A percentile compares a stretch with the other conserved stretches of the same genome.
Conservation (phyloP, 169 alveolate species). For the Plasmodium blacklocki region DNA sequence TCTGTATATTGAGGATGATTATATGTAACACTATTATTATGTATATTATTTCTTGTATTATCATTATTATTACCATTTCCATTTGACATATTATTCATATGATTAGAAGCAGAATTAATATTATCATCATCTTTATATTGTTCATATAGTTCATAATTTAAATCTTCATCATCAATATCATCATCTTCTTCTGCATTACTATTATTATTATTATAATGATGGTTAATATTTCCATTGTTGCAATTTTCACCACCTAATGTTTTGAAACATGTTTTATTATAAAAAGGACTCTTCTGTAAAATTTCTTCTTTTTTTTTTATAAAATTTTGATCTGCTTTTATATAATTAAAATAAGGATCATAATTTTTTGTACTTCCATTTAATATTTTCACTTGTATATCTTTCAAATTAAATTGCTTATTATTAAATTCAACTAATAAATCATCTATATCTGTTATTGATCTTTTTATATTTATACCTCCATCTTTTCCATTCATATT, state of each 20-base stretch:
- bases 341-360: slow-evolving; percentile 21
- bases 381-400: slow-evolving; percentile 47
- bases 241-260: slow-evolving; percentile 13
- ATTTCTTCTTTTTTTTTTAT: slow-evolving; percentile 45
- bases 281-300: slow-evolving; percentile 52
- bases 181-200: neutral
- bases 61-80: neutral
- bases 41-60: neutral
- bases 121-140: slow-evolving; percentile 1
- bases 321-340: slow-evolving; percentile 36
- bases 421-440: slow-evolving; percentile 46
- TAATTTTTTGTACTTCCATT: neutral
- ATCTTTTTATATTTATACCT: slow-evolving; percentile 7
- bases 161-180: slow-evolving; percentile 39
- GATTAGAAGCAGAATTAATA: too few relatives aligned
- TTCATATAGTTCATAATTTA: slow-evolving; percentile 39
- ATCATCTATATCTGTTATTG: slow-evolving; percentile 23
- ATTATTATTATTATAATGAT: neutral
- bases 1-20: neutral
- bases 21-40: neutral
- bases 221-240: neutral
- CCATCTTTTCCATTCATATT: neutral
- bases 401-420: slow-evolving; percentile 46
- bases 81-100: neutral
- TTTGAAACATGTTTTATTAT: slow-evolving; percentile 35